These are phyloP conservation scores for Gilbertella persicaria DNA, from an alignment of 371 early-diverging fungal species.

Conservation along the genomic window DNA sequence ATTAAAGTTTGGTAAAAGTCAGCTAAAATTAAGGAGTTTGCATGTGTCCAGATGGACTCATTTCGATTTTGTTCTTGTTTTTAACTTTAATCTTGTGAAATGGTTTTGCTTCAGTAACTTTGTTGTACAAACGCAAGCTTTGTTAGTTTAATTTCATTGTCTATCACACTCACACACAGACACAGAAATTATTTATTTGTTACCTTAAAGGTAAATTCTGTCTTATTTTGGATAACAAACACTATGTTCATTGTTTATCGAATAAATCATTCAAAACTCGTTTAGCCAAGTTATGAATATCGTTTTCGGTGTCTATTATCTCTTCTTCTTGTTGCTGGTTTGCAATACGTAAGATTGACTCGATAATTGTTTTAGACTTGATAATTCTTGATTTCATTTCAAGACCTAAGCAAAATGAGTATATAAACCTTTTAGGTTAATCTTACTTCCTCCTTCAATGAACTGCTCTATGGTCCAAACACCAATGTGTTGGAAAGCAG, in stretches of 20 bases:
- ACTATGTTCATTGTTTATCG: not conserved
- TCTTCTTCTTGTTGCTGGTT: constrained; percentile 6
- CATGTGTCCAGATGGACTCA: constrained; percentile 8
- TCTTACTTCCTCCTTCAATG: constrained; percentile 63
- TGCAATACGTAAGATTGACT: constrained; percentile 35
- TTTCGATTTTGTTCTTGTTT: too few relatives aligned
- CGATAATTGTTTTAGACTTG: constrained; percentile 31
- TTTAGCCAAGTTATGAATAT: constrained; percentile 39
- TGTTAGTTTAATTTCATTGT: too few relatives aligned
- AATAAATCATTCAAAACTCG: constrained; percentile 28
- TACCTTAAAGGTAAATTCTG: too few relatives aligned
- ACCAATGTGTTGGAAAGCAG: constrained; percentile 82
- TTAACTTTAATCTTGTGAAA: too few relatives aligned
- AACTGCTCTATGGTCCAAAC: constrained; percentile 90
- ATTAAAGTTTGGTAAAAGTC: not conserved
- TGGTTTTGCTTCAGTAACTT: too few relatives aligned
- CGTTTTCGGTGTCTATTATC: constrained; percentile 31
- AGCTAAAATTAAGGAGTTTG: too few relatives aligned
- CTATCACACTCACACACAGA: too few relatives aligned
- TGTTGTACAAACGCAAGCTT: too few relatives aligned
- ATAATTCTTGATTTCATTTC: constrained; percentile 27
- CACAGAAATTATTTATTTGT: too few relatives aligned
- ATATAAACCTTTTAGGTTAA: not conserved
- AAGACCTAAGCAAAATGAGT: constrained; percentile 25
- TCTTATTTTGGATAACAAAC: too few relatives aligned